Conservation (phyloP, 1,139 yeast species). For the Yamadazyma diddensiae region DNA sequence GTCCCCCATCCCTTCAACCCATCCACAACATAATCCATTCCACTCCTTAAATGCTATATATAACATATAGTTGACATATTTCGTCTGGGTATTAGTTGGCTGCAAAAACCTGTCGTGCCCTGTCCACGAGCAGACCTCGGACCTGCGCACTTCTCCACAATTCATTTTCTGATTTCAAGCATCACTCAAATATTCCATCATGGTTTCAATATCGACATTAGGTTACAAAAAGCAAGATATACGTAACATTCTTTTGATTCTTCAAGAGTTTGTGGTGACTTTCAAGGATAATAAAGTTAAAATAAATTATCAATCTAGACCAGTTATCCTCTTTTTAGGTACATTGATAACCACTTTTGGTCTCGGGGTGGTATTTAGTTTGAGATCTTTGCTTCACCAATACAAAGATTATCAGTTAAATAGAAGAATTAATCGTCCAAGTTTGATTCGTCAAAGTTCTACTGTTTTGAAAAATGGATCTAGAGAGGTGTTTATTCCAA, state of each 20-base stretch:
- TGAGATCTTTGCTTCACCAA: constrained; percentile 29
- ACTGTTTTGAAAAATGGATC: constrained; percentile 51
- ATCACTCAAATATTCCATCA: constrained; percentile 11
- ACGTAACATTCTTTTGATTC: constrained; percentile 30
- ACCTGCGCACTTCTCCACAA: constrained; percentile 7
- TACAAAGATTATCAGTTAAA: constrained; percentile 31
- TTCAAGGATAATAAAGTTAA: constrained; percentile 38
- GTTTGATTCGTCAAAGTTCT: constrained; percentile 41
- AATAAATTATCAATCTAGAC: constrained; percentile 44
- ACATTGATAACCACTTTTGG: constrained; percentile 45
- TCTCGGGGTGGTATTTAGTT: constrained; percentile 34
- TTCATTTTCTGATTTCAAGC: constrained; percentile 2
- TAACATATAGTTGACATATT: no score
- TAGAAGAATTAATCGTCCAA: constrained; percentile 32
- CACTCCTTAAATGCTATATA: no score
- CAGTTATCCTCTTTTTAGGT: constrained; percentile 42
- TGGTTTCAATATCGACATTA: constrained; percentile 37
- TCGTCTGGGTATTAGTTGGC: no score
- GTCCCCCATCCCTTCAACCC: no score
- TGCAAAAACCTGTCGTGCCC: no score
- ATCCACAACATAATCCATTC: no score
- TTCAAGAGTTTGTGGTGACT: constrained; percentile 38
- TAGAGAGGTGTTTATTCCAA: constrained; percentile 54
- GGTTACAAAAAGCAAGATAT: constrained; percentile 36
- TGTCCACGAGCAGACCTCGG: constrained; percentile 1